A percentile compares a stretch with the other conserved stretches of the same genome.
Conservation (phyloP, 495 filamentous ascomycete species). For the Glonium stellatum region DNA sequence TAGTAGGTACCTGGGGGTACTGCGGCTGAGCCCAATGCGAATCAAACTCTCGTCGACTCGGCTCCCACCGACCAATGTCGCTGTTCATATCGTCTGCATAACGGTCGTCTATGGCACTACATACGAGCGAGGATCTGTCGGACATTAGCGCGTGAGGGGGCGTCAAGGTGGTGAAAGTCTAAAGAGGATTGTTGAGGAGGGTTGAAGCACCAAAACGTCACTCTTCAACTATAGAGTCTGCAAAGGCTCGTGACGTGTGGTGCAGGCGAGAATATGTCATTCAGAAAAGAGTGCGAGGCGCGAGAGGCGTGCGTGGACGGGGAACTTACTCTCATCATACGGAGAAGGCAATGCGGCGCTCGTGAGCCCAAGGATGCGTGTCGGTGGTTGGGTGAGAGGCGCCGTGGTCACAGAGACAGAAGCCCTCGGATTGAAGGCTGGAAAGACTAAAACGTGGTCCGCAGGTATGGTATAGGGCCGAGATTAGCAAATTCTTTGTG, state of each 20-base stretch:
- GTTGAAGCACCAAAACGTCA: not conserved
- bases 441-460: not conserved
- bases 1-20: constrained; percentile 10
- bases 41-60: constrained; percentile 17
- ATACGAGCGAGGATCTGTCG: constrained; percentile 6
- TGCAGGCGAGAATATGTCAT: not conserved
- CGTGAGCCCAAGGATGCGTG: not conserved
- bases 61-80: constrained; percentile 25
- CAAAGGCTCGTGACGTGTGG: not conserved
- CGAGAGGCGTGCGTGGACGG: constrained; percentile 5
- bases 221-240: not conserved
- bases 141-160: constrained; percentile 16
- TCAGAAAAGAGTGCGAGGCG: not conserved
- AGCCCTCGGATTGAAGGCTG: not conserved
- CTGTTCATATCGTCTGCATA: constrained; percentile 29
- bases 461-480: not conserved
- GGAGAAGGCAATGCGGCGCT: constrained; percentile 1
- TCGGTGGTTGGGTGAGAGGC: not conserved
- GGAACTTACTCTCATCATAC: constrained; percentile 26
- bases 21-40: constrained; percentile 14
- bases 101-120: constrained; percentile 15
- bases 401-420: not conserved
- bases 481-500: not conserved
- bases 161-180: constrained; percentile 11
- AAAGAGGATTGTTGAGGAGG: not conserved